These are phyloP conservation scores for Trichoderma orchidacearum DNA, from an alignment of 495 filamentous ascomycete genomes.

Conservation along the genomic window DNA sequence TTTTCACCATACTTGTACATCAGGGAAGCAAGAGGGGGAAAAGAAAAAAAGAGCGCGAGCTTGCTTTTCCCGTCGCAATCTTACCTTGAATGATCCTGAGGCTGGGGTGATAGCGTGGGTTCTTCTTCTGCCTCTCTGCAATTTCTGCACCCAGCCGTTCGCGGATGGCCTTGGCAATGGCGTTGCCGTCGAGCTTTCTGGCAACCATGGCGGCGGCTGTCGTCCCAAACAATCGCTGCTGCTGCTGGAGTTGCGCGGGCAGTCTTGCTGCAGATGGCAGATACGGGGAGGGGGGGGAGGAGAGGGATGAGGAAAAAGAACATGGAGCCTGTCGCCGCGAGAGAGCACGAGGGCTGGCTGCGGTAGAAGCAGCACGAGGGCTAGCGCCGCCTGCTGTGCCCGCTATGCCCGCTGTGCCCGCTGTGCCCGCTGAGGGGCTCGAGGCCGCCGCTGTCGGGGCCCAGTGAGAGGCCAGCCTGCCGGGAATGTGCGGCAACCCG, in stretches of 20 bases:
- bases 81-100: slow-evolving; percentile 86
- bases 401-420: too few relatives aligned
- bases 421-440: not conserved
- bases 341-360: not conserved
- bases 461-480: not conserved
- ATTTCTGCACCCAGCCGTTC: slow-evolving; percentile 68
- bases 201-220: slow-evolving; percentile 60
- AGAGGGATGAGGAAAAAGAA: not conserved
- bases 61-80: not conserved
- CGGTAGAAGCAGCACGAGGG: not conserved
- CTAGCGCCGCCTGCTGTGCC: too few relatives aligned
- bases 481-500: not conserved
- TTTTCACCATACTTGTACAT: not conserved
- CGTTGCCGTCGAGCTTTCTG: slow-evolving; percentile 87
- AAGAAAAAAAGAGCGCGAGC: not conserved
- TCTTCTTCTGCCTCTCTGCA: slow-evolving; percentile 59
- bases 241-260: slow-evolving; percentile 1
- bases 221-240: slow-evolving; percentile 16
- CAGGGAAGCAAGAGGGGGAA: not conserved
- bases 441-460: not conserved
- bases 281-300: not conserved
- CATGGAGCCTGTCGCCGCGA: not conserved
- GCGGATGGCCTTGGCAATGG: slow-evolving; percentile 81
- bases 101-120: slow-evolving; percentile 75
- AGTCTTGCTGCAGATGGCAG: not conserved